A percentile compares a stretch with the other conserved stretches of the same genome.
Conservation (phyloP, 306 rosid species). For the Styphnolobium japonicum region DNA sequence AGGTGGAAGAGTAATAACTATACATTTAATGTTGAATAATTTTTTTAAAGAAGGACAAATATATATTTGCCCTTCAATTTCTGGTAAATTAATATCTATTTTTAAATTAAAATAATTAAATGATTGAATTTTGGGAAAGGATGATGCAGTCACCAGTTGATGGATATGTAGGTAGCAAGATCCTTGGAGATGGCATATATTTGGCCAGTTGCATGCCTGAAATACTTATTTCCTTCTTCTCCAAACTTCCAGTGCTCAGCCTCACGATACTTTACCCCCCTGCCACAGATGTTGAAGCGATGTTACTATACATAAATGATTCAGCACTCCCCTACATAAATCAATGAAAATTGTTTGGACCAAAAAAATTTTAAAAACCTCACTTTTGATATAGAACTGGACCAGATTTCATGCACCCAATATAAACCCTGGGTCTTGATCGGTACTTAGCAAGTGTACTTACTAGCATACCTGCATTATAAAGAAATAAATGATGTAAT, state of each 20-base stretch:
- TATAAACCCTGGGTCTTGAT: slow-evolving; percentile 67
- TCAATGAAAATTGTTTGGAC: neutral
- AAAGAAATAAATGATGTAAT: neutral
- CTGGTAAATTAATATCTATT: neutral
- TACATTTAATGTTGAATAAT: too few relatives aligned
- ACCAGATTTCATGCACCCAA: slow-evolving; percentile 99
- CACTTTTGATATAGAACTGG: slow-evolving; percentile 83
- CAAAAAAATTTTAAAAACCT: neutral
- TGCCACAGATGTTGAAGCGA: neutral
- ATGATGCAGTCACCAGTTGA: slow-evolving; percentile 47
- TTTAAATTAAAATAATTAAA: neutral
- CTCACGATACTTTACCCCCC: slow-evolving; percentile 85
- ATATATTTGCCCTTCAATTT: neutral
- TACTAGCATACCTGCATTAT: slow-evolving; percentile 47
- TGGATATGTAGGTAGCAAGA: slow-evolving; percentile 75
- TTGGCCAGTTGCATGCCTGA: slow-evolving; percentile 98
- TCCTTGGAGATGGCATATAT: slow-evolving; percentile 88
- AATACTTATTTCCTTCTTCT: slow-evolving; percentile 88
- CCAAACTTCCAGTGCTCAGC: slow-evolving; percentile 95
- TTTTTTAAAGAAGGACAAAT: neutral
- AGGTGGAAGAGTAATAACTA: too few relatives aligned
- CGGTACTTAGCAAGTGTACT: slow-evolving; percentile 58
- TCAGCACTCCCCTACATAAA: neutral
- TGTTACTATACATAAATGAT: neutral
- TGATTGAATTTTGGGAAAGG: slow-evolving; percentile 1